Conservation (phyloP, 768 basidiomycete genomes). For the Naganishia antarctica region DNA sequence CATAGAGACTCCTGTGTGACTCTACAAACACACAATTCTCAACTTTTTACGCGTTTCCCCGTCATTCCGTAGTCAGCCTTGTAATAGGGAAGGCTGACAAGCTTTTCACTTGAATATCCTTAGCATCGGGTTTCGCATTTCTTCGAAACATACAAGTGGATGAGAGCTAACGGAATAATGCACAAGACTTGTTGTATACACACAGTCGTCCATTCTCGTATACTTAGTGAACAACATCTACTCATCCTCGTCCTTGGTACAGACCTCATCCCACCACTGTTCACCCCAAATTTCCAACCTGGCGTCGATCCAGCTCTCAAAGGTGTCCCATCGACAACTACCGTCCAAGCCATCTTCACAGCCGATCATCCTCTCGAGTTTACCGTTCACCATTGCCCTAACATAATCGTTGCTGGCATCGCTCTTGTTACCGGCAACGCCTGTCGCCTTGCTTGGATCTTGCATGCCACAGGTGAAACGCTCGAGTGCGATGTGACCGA, state of each 20-base stretch:
- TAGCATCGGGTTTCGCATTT: too few relatives aligned
- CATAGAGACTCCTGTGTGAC: too few relatives aligned
- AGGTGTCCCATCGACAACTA: conserved; percentile 45
- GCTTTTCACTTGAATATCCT: too few relatives aligned
- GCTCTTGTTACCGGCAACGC: neutral
- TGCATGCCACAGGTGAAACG: conserved; percentile 37
- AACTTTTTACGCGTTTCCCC: too few relatives aligned
- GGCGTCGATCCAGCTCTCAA: conserved; percentile 38
- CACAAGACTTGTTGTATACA: neutral
- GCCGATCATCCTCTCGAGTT: conserved; percentile 43
- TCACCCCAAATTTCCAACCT: conserved; percentile 25
- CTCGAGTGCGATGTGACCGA: conserved; percentile 52
- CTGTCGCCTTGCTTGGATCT: too few relatives aligned
- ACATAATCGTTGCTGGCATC: conserved; percentile 41
- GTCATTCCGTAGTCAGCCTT: too few relatives aligned
- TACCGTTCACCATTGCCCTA: conserved; percentile 50
- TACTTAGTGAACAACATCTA: neutral
- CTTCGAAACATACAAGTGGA: too few relatives aligned
- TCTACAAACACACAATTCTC: too few relatives aligned
- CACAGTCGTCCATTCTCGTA: neutral
- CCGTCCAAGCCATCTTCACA: conserved; percentile 48
- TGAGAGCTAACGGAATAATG: neutral
- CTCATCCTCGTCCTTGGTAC: conserved; percentile 24
- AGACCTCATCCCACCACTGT: conserved; percentile 24
- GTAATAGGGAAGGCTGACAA: too few relatives aligned